phyloP scores from a whole-genome alignment of 2,329 filamentous ascomycete species.

The Exutisphaerella laricina region DNA sequence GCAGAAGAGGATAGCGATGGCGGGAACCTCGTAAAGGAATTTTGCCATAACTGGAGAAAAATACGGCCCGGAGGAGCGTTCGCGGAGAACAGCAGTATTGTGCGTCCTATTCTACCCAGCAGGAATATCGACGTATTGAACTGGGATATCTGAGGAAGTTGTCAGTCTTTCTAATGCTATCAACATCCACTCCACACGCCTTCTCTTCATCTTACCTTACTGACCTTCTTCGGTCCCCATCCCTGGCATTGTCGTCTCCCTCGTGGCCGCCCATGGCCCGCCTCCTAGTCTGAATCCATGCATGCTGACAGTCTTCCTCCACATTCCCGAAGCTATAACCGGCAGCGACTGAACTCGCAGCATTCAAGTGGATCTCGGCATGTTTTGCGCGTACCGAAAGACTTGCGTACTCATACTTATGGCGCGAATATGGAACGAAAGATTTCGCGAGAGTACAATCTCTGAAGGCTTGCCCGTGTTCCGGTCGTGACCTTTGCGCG shows the following conservation, averaged over 20 bases:
- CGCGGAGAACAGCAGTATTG: too few relatives aligned
- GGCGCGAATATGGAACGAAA: not conserved
- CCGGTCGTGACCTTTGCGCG: not conserved
- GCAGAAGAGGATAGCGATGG: not conserved
- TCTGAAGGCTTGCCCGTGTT: not conserved
- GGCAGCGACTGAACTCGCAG: not conserved
- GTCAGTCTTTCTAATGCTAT: not conserved
- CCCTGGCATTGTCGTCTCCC: conserved; percentile 1
- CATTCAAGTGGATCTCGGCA: not conserved
- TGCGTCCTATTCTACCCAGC: too few relatives aligned
- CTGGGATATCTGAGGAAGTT: not conserved
- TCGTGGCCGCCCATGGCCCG: not conserved
- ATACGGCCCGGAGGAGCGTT: not conserved
- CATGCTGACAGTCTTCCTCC: not conserved
- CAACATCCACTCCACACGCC: not conserved
- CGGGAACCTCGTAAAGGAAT: not conserved
- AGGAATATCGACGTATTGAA: conserved; percentile 6
- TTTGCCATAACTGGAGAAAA: not conserved
- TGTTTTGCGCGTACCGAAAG: not conserved
- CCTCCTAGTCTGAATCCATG: not conserved
- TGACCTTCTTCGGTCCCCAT: not conserved
- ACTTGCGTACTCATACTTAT: not conserved
- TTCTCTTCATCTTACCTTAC: not conserved
- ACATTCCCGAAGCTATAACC: not conserved
- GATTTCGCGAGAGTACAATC: not conserved